Evolutionary conservation across 2,329 filamentous ascomycete genomes (phyloP).

Genomic region (Fusarium penzigii): DNA sequence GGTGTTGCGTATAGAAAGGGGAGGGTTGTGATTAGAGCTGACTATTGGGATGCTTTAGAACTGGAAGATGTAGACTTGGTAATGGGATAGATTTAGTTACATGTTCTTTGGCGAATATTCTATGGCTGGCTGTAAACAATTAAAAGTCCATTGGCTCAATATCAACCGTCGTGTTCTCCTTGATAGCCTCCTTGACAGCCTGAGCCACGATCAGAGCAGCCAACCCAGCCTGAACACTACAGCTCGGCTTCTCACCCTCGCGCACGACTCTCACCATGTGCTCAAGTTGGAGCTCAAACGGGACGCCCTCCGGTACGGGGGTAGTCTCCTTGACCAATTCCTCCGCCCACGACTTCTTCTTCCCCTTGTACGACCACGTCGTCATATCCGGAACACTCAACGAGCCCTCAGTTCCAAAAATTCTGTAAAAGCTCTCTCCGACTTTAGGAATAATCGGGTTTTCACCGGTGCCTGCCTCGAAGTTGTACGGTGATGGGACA

Average conservation of each 20-base stretch:
- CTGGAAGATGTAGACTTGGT: too few relatives aligned
- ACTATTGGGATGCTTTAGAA: too few relatives aligned
- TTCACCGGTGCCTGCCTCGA: constrained; percentile 59
- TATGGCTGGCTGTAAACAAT: background rate
- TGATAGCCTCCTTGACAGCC: constrained; percentile 48
- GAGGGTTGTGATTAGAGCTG: too few relatives aligned
- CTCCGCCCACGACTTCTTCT: constrained; percentile 44
- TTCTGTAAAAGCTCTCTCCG: constrained; percentile 49
- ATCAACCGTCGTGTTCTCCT: constrained; percentile 27
- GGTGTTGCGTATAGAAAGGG: too few relatives aligned
- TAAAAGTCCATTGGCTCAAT: constrained; percentile 17
- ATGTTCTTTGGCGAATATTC: too few relatives aligned
- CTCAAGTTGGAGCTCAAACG: constrained; percentile 53
- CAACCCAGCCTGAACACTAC: constrained; percentile 50
- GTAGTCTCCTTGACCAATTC: constrained; percentile 34
- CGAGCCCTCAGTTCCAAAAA: constrained; percentile 53
- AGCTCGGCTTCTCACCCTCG: constrained; percentile 44
- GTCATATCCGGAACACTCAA: constrained; percentile 57
- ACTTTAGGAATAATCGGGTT: constrained; percentile 52
- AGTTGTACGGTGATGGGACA: constrained; percentile 52
- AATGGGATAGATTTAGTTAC: too few relatives aligned
- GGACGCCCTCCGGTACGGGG: constrained; percentile 28
- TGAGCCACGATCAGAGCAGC: constrained; percentile 54
- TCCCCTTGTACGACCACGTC: constrained; percentile 45
- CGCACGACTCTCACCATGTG: constrained; percentile 53